Conservation (phyloP, 1,284 basidiomycete genomes). For the Exsudoporus floridanus region DNA sequence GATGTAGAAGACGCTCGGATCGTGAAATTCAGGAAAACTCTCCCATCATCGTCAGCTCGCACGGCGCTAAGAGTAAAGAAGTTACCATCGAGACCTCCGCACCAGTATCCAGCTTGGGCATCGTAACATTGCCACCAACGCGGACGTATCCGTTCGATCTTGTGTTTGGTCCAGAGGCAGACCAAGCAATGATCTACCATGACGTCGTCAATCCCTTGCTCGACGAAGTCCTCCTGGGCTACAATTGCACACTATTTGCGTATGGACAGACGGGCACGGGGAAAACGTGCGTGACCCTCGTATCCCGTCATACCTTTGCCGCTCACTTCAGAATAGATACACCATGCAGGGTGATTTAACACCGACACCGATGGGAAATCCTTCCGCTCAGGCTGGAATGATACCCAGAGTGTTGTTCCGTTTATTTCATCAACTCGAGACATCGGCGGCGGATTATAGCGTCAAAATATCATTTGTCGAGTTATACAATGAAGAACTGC, state of each 20-base stretch:
- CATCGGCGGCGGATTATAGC: constrained; percentile 77
- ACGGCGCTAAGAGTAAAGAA: constrained; percentile 69
- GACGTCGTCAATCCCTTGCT: constrained; percentile 93
- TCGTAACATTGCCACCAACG: constrained; percentile 66
- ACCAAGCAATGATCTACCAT: constrained; percentile 92
- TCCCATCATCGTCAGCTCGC: constrained; percentile 77
- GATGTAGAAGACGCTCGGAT: constrained; percentile 80
- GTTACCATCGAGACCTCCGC: constrained; percentile 78
- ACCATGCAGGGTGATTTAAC: constrained; percentile 94
- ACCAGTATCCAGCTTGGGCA: constrained; percentile 61
- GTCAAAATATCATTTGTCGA: constrained; percentile 96
- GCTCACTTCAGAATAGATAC: constrained; percentile 51
- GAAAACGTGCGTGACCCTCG: constrained; percentile 82
- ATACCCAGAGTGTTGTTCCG: constrained; percentile 95
- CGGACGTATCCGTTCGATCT: constrained; percentile 90
- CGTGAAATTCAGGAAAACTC: constrained; percentile 80
- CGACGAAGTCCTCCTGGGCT: constrained; percentile 90
- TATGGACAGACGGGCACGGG: constrained; percentile 99
- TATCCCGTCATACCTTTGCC: constrained; percentile 2
- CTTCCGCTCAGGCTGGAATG: constrained; percentile 90
- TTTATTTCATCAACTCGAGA: constrained; percentile 87
- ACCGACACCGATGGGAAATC: constrained; percentile 83
- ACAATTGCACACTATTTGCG: constrained; percentile 98
- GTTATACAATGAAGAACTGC: constrained; percentile 99
- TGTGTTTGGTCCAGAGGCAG: constrained; percentile 96